Percentiles rank a stretch among this genome's conserved stretches.
Evolutionary conservation across 495 filamentous ascomycete species (phyloP).

Genomic region (Xylaria bambusicola): DNA sequence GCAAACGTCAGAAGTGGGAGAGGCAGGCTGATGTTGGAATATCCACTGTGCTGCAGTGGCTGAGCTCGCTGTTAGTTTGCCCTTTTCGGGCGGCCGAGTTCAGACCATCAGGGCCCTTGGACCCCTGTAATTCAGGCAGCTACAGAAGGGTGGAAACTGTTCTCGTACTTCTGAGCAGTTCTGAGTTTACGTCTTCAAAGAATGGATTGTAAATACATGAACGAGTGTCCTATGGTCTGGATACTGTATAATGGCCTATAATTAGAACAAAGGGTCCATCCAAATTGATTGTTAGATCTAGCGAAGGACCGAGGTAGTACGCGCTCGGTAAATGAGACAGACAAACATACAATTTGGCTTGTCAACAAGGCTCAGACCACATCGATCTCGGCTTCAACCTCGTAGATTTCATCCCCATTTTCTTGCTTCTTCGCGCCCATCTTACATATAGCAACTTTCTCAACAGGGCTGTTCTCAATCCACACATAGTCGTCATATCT

Average conservation of each 20-base stretch:
- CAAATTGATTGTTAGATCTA: no score
- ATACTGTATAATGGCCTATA: no score
- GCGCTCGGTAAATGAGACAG: no score
- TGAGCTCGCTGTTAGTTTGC: neutral
- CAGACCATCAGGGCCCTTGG: neutral
- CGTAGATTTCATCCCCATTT: conserved; percentile 49
- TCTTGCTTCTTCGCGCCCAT: conserved; percentile 72
- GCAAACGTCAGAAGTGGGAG: neutral
- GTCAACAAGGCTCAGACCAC: conserved; percentile 20
- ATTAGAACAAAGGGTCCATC: no score
- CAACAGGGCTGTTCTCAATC: conserved; percentile 62
- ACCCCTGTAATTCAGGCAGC: no score
- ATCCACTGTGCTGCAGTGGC: neutral
- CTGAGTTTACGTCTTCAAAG: no score
- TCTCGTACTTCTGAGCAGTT: no score
- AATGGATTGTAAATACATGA: no score
- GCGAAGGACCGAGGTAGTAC: no score
- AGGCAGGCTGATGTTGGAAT: neutral
- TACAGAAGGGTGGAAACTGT: no score
- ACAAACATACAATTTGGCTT: neutral
- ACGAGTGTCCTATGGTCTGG: no score
- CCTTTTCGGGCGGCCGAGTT: neutral
- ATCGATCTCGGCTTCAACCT: conserved; percentile 52
- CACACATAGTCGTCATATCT: conserved; percentile 58
- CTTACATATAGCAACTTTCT: conserved; percentile 69